Base-by-base conservation (phyloP, 192 early-diverging fungal species). In the Backusella macrospora region DNA sequence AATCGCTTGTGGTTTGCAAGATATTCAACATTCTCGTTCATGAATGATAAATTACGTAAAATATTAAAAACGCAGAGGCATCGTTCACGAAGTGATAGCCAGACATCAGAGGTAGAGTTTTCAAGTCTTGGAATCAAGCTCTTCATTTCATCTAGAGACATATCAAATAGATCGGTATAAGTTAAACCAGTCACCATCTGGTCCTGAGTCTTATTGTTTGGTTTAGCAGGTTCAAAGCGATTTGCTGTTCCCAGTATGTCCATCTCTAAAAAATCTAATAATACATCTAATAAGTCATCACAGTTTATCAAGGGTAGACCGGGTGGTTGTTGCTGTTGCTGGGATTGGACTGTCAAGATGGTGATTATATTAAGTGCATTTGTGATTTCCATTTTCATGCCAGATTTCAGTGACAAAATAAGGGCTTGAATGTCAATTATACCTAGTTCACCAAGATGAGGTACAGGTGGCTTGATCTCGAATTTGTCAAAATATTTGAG, bases 381-480 rank as follows among this genome's bases (percentile, higher is more conserved):
- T 4, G 90, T 88, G 1, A 93, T 83, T 70, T 95, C 93, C 65
- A 90, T 75, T 43, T 85, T 86, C 74, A 95, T 87, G 16, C 89
- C 89, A 5, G 90, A 93, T 75, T 93, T 92, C 6, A 95, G 83
- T 34, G 92, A 90, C 87, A 95, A 90, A 7, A 88, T 88, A 47
- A 95, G 77, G 4, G 90, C 89, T 29, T 90, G 90, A n/a, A 94
- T 84, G 71, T 94, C 92, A 10, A 93, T 84, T 21, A 87, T 76
- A 63, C 90, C 91, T 44, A 89, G 69, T 64, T 86, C 81, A 16
- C 76, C 76, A 18, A 86, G 73, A 18, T 74, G 82, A 21, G 91
- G 89, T 29, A 86, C 67, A 37, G 78, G 81, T 0, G 82, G 79
- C 8, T 80, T 86, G 13, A 89, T 80, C 14, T 82, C 79, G 65